phyloP scores from a whole-genome alignment of 352 stramenopile species.

The Thraustochytrium sp. region DNA sequence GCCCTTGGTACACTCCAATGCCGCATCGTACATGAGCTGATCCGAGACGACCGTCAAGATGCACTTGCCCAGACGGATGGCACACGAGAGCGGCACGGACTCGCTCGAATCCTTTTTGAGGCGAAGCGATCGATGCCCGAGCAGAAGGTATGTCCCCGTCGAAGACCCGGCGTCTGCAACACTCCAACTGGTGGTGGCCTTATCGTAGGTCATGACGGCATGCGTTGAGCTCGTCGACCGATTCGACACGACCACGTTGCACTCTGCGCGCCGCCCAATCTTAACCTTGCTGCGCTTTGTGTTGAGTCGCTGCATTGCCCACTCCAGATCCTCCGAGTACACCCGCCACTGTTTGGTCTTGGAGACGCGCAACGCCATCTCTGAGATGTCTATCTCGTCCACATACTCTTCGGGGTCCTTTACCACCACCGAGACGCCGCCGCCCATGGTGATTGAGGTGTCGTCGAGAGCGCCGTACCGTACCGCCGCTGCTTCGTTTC shows the following conservation, averaged over 20 bases:
- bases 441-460: too few species aligned
- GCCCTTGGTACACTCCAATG: not conserved
- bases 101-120: not conserved
- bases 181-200: not conserved
- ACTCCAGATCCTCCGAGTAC: not conserved
- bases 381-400: not conserved
- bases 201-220: constrained; percentile 23
- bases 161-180: constrained; percentile 8
- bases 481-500: too few species aligned
- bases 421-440: not conserved
- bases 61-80: not conserved
- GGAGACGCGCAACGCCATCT: not conserved
- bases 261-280: not conserved
- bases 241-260: constrained; percentile 4
- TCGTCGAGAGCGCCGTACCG: too few species aligned
- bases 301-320: not conserved
- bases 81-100: not conserved
- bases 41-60: not conserved
- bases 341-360: not conserved
- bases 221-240: not conserved
- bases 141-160: not conserved
- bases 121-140: not conserved
- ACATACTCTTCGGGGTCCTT: not conserved
- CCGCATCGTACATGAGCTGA: not conserved
- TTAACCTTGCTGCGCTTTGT: not conserved